Base-by-base conservation (phyloP, 805 yeast genomes). In the Kodamaea hsintzibuensis region DNA sequence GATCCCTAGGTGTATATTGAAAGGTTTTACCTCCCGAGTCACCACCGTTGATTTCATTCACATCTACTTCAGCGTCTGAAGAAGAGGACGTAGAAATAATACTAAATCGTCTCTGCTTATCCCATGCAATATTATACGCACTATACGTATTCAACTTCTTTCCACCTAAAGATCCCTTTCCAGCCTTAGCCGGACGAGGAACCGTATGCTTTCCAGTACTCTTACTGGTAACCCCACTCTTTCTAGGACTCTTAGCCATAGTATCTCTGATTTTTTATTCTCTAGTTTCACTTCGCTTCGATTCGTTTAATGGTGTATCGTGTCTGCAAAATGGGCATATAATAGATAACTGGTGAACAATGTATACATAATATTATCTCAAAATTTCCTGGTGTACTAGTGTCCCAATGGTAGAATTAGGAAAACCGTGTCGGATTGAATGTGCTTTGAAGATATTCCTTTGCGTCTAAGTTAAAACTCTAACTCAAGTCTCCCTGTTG, bases 161-260 rank as follows among this genome's bases (percentile, higher is more conserved):
- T 14, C 79, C 78, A 0, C 74, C 75, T 4, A 48, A 14, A 12
- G 47, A 19, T 9, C 39, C 52, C 54, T 45, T 45, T 2, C 43
- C 43, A 22, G 42, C 50, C 50, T 47, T 47, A 30, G 39, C 27
- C 17, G 57, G 54, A 10, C 44, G 44, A 19, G 44, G 44, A 14
- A 17, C 19, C 13, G 25, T 40, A 17, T 16, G 47, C 47, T 43
- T 43, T 13, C 47, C 19, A 19, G 25, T 40, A 13, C 10, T 33
- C 47, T 43, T 43, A 16, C 47, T 40, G 44, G 44, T 14, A 3
- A 38, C 42, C 18, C 52, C 51, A n/a, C 57, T 27, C 53, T 65
- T 68, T 60, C 71, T 66, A 40, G 73, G 71, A 54, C 70, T 66
- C 55, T 70, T 70, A 37, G 72, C 72, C 74, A 70, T 70, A 27